Evolutionary conservation across 805 yeast species (phyloP), one percentile per base, ranked within the genome.

Genomic region (Naumovozyma baii): DNA sequence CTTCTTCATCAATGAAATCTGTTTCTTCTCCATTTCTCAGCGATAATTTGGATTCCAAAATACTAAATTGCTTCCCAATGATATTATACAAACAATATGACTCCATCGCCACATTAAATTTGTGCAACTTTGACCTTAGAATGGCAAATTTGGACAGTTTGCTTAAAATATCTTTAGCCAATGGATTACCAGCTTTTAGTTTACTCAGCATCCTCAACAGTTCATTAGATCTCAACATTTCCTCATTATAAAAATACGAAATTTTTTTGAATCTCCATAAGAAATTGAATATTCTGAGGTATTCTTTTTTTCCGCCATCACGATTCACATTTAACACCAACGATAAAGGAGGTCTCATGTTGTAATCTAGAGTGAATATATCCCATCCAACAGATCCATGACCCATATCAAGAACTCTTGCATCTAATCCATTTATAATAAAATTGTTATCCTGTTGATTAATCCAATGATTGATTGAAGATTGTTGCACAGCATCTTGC

Each of bases 381-480:
- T 88, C 94, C 96, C 96, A 88, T 1, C 95, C 96, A 37, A 76
- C 62, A 20, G 78, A 74, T 0, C 85, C 81, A 48, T 80, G 84
- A 3, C 79, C 79, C 36, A 81, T 62, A 42, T 82, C 86, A 36
- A 88, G 66, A 17, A 88, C 69, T 34, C 96, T 67, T 0, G 96
- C 95, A 65, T 92, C 97, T 10, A 90, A 55, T 37, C 83, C 62
- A 33, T 70, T 63, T 10, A 74, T 55, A 8, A 74, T 68, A 14
- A 58, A 63, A 2, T 60, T 64, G 2, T 49, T 46, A 18, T 65
- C 68, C 1, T 61, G 51, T 26, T 60, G 58, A 31, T 62, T 55
- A 4, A 64, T 38, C 34, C 53, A 59, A 52, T 63, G 64, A 39
- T 68, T 61, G 2, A 77, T 49, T 1, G 81, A 71, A 0, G 86